Percentiles rank a stretch among this genome's conserved stretches.
phyloP scores from a whole-genome alignment of 805 yeast species.

The Metschnikowia continentalis region DNA sequence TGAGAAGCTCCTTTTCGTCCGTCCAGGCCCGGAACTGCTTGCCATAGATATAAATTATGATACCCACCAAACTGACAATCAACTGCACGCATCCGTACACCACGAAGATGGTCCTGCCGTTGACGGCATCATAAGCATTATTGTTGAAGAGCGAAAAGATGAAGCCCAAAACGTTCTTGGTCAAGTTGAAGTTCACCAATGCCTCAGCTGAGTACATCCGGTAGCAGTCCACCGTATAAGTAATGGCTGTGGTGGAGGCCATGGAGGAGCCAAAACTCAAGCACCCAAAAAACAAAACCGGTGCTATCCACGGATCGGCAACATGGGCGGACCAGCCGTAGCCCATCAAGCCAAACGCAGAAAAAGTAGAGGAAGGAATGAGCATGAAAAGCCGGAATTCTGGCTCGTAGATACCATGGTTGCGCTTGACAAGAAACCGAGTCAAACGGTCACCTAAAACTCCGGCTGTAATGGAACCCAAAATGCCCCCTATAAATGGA shows the following conservation, averaged over 20 bases:
- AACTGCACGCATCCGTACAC: slow-evolving; percentile 52
- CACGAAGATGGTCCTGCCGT: slow-evolving; percentile 45
- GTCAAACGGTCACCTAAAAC: slow-evolving; percentile 46
- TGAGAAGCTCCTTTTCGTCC: slow-evolving; percentile 43
- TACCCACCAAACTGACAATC: slow-evolving; percentile 43
- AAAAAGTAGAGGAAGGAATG: slow-evolving; percentile 41
- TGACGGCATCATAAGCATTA: slow-evolving; percentile 36
- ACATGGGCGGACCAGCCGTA: slow-evolving; percentile 56
- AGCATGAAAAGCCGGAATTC: slow-evolving; percentile 56
- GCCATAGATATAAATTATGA: slow-evolving; percentile 54
- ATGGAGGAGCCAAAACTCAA: slow-evolving; percentile 58
- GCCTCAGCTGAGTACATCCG: slow-evolving; percentile 56
- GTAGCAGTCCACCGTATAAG: slow-evolving; percentile 56
- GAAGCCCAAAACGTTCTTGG: slow-evolving; percentile 54
- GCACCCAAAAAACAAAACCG: slow-evolving; percentile 52
- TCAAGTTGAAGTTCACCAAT: slow-evolving; percentile 51
- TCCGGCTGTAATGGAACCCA: slow-evolving; percentile 56
- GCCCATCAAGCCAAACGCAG: slow-evolving; percentile 54
- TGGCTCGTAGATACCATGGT: slow-evolving; percentile 58
- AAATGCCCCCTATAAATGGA: slow-evolving; percentile 54
- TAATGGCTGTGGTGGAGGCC: slow-evolving; percentile 59
- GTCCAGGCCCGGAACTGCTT: slow-evolving; percentile 49
- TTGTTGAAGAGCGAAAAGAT: slow-evolving; percentile 55
- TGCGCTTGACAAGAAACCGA: slow-evolving; percentile 39
- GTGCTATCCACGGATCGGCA: slow-evolving; percentile 52